Evolutionary conservation across 768 basidiomycete genomes (phyloP).

Genomic region (Tricholomella constricta): DNA sequence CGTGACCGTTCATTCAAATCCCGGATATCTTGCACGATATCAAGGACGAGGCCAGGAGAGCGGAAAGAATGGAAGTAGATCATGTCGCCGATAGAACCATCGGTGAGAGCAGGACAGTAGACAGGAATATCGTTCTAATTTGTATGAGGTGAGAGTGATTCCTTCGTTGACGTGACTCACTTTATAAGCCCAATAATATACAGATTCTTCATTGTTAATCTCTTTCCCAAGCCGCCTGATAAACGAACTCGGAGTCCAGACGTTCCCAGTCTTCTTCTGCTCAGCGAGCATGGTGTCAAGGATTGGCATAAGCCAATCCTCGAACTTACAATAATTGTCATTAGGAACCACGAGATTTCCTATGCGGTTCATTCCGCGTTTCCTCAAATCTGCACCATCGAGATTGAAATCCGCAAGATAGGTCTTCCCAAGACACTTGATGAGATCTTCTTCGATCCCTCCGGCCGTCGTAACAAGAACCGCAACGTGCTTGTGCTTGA

Average conservation of each 20-base stretch:
- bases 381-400: constrained; percentile 85
- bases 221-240: constrained; percentile 94
- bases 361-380: constrained; percentile 93
- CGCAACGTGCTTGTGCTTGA: constrained; percentile 88
- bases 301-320: constrained; percentile 98
- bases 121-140: constrained; percentile 95
- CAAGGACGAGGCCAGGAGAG: constrained; percentile 80
- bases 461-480: constrained; percentile 97
- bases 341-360: constrained; percentile 97
- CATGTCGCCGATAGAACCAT: constrained; percentile 99
- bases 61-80: constrained; percentile 98
- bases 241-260: constrained; percentile 95
- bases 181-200: constrained; percentile 99
- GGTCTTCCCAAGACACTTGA: constrained; percentile 97
- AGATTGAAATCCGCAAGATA: constrained; percentile 93
- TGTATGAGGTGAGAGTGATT: constrained; percentile 12
- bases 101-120: constrained; percentile 97
- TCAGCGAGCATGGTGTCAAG: constrained; percentile 89
- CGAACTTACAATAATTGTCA: constrained; percentile 98
- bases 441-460: constrained; percentile 98
- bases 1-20: constrained; percentile 87
- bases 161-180: constrained; percentile 49
- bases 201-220: constrained; percentile 94
- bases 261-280: constrained; percentile 65
- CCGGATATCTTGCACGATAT: constrained; percentile 95